These are phyloP conservation scores for Triticum turgidum DNA, from an alignment of 176 grass and related monocot species.

Conservation along the genomic window DNA sequence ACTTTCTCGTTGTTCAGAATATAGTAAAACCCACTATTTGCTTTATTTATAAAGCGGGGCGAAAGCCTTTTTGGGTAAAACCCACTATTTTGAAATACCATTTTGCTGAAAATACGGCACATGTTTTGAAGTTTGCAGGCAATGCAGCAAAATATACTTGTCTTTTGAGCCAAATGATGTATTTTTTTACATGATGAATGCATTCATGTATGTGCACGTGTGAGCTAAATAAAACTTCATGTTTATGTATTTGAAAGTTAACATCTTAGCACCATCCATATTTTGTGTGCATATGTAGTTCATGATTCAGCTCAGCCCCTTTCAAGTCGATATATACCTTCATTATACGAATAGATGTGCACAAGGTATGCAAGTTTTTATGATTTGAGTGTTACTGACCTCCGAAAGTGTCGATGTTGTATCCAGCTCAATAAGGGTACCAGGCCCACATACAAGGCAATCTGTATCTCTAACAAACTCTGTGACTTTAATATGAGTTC, in stretches of 20 bases:
- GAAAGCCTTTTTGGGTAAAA: no score
- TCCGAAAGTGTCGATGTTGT: constrained; percentile 64
- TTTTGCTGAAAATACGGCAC: neutral
- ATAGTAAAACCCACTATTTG: no score
- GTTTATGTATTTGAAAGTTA: neutral
- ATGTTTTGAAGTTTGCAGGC: neutral
- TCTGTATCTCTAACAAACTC: constrained; percentile 88
- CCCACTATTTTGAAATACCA: neutral
- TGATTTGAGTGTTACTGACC: constrained; percentile 37
- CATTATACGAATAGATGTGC: neutral
- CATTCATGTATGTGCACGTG: neutral
- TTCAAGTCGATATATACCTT: neutral
- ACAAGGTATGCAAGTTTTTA: constrained; percentile 24
- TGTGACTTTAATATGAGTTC: constrained; percentile 92
- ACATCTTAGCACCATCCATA: neutral
- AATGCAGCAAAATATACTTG: neutral
- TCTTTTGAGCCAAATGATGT: neutral
- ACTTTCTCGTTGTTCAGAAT: neutral
- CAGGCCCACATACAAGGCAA: constrained; percentile 91
- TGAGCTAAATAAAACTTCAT: constrained; percentile 4
- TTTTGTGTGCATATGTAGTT: neutral
- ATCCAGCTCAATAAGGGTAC: constrained; percentile 72
- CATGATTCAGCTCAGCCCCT: neutral
- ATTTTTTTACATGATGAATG: constrained; percentile 6
- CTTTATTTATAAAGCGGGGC: no score